These are phyloP conservation scores for Zarea fungicola DNA, from an alignment of 2,329 filamentous ascomycete species.

Conservation along the genomic window DNA sequence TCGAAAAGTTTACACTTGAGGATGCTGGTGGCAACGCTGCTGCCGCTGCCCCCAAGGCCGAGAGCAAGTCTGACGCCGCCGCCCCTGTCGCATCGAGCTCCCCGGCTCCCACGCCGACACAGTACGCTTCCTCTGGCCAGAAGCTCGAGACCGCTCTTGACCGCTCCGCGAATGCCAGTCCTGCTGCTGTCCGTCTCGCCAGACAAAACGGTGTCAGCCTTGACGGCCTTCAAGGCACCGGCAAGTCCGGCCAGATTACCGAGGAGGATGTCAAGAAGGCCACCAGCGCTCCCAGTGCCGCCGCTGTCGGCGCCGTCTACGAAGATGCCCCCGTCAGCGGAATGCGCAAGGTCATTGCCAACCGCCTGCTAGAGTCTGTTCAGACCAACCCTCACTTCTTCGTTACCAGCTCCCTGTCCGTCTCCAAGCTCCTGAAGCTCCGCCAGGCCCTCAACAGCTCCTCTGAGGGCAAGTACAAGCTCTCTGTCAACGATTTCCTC, in stretches of 20 bases:
- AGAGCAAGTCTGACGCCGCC: slow-evolving; percentile 59
- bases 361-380: slow-evolving; percentile 79
- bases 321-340: slow-evolving; percentile 78
- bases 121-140: slow-evolving; percentile 69
- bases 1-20: slow-evolving; percentile 80
- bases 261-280: slow-evolving; percentile 91
- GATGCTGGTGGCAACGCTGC: slow-evolving; percentile 82
- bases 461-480: slow-evolving; percentile 91
- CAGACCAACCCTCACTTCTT: slow-evolving; percentile 98
- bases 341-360: slow-evolving; percentile 98
- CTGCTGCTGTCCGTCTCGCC: slow-evolving; percentile 74
- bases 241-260: slow-evolving; percentile 80
- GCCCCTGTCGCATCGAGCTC: slow-evolving; percentile 45
- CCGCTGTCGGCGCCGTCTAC: slow-evolving; percentile 60
- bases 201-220: slow-evolving; percentile 78
- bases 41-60: slow-evolving; percentile 58
- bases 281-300: slow-evolving; percentile 46
- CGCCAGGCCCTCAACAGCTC: slow-evolving; percentile 87
- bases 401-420: slow-evolving; percentile 84
- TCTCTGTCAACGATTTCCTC: slow-evolving; percentile 99
- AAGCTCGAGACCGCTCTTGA: slow-evolving; percentile 80
- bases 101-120: slow-evolving; percentile 52
- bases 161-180: slow-evolving; percentile 68
- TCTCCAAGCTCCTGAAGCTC: slow-evolving; percentile 93
- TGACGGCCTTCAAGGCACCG: slow-evolving; percentile 77